These are phyloP conservation scores for Begonia peltatifolia DNA, from an alignment of 306 rosid species.

Conservation along the genomic window DNA sequence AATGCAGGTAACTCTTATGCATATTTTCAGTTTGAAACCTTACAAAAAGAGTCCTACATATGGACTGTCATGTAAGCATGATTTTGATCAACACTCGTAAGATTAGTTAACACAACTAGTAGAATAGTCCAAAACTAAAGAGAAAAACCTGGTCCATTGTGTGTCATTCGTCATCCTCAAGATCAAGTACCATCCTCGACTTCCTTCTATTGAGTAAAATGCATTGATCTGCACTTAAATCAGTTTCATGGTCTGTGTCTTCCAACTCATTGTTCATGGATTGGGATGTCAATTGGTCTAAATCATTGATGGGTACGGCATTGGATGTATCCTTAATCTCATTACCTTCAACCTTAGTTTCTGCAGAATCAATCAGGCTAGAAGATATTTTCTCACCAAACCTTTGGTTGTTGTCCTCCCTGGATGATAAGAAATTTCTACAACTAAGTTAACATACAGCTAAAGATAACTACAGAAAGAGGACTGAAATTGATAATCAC, in stretches of 20 bases:
- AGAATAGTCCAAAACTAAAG: neutral
- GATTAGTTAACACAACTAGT: too few species aligned
- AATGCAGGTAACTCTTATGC: too few species aligned
- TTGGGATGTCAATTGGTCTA: conserved; percentile 14
- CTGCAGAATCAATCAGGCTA: conserved; percentile 5
- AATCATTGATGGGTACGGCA: conserved; percentile 8
- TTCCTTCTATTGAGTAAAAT: conserved; percentile 43
- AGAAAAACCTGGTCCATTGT: neutral
- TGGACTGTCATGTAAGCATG: too few species aligned
- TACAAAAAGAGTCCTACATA: too few species aligned
- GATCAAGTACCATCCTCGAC: conserved; percentile 73
- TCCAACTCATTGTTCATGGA: conserved; percentile 32
- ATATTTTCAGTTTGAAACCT: too few species aligned
- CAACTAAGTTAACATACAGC: too few species aligned
- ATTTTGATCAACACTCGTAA: too few species aligned
- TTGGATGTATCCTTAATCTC: conserved; percentile 13
- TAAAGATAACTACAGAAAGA: too few species aligned
- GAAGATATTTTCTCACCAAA: conserved; percentile 1
- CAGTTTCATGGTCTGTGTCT: conserved; percentile 61
- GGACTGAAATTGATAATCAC: too few species aligned
- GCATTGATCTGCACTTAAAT: conserved; percentile 14
- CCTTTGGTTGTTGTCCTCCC: conserved; percentile 11
- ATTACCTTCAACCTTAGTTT: conserved; percentile 17
- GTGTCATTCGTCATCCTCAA: conserved; percentile 62
- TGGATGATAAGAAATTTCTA: conserved; percentile 4